Percentiles rank a stretch among this genome's conserved stretches.
These are phyloP conservation scores for Dictyostelium brefeldianum DNA, from an alignment of 78 protist genomes.

Conservation along the genomic window DNA sequence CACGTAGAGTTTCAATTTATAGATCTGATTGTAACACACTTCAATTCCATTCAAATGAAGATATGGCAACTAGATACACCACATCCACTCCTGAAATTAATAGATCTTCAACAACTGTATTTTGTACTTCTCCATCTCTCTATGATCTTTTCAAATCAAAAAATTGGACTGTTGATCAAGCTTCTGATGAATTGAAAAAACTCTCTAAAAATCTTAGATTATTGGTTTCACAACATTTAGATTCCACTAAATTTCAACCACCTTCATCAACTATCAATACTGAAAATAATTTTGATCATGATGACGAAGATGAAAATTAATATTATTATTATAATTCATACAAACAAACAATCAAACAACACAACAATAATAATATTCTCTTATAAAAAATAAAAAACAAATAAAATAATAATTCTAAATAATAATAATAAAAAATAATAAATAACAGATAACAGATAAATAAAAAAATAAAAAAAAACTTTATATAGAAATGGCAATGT, in stretches of 20 bases:
- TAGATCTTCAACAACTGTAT: constrained; percentile 14
- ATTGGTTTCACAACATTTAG: constrained; percentile 35
- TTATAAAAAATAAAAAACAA: neutral
- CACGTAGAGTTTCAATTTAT: constrained; percentile 54
- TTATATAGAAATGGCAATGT: too few relatives aligned
- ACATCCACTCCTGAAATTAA: constrained; percentile 54
- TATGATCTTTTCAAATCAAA: constrained; percentile 64
- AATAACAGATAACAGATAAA: too few relatives aligned
- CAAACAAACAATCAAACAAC: neutral
- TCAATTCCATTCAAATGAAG: constrained; percentile 56
- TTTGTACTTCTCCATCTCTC: constrained; percentile 55
- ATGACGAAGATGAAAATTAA: constrained; percentile 23
- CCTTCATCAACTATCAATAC: neutral
- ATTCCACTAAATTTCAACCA: neutral
- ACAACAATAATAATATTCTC: neutral
- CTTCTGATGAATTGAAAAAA: constrained; percentile 29
- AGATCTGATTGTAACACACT: constrained; percentile 21
- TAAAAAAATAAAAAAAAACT: too few relatives aligned
- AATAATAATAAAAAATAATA: too few relatives aligned
- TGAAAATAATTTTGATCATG: neutral
- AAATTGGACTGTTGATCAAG: constrained; percentile 54
- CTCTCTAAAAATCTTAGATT: constrained; percentile 54
- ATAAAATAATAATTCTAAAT: too few relatives aligned
- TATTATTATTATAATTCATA: neutral
- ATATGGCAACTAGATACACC: constrained; percentile 61